Conservation (phyloP, 2,329 filamentous ascomycete genomes). For the Xylariaceae sp. region DNA sequence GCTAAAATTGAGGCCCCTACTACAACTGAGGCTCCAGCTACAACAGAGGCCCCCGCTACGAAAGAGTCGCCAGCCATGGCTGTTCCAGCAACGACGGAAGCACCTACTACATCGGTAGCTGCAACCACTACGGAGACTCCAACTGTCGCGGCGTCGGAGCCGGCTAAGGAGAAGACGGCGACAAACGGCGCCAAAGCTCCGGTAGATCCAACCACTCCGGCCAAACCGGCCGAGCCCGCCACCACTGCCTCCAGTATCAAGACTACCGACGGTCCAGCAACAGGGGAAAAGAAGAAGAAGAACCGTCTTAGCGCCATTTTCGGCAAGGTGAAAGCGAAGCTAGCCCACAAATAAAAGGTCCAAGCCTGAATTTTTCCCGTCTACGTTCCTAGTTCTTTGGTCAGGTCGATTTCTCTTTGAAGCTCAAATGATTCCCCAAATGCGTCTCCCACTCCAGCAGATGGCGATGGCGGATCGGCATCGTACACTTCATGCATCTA, state of each 20-base stretch:
- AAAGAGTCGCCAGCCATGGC: constrained; percentile 22
- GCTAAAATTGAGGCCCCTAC: constrained; percentile 20
- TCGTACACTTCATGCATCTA: constrained; percentile 29
- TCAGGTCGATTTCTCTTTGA: constrained; percentile 31
- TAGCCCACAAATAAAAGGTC: constrained; percentile 39
- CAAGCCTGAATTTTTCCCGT: constrained; percentile 21
- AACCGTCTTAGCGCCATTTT: constrained; percentile 68
- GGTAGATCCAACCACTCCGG: constrained; percentile 29
- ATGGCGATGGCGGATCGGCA: constrained; percentile 30
- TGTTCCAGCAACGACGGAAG: background rate
- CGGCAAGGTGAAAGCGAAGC: constrained; percentile 59
- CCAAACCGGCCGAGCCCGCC: constrained; percentile 29
- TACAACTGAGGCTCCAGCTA: constrained; percentile 16
- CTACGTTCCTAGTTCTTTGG: constrained; percentile 20
- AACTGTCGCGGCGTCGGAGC: constrained; percentile 3
- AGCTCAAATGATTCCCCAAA: constrained; percentile 41
- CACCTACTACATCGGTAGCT: constrained; percentile 4
- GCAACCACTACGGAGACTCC: constrained; percentile 14
- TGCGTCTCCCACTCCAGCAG: constrained; percentile 33
- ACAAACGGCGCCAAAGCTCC: constrained; percentile 30
- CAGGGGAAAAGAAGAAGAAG: constrained; percentile 68
- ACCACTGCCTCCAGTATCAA: constrained; percentile 35
- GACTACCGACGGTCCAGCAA: constrained; percentile 42
- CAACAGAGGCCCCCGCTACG: constrained; percentile 20
- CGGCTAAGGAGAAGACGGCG: constrained; percentile 25